Percentiles rank a stretch among this genome's conserved stretches.
phyloP scores from a whole-genome alignment of 805 yeast species.

The Saturnispora galanensis region DNA sequence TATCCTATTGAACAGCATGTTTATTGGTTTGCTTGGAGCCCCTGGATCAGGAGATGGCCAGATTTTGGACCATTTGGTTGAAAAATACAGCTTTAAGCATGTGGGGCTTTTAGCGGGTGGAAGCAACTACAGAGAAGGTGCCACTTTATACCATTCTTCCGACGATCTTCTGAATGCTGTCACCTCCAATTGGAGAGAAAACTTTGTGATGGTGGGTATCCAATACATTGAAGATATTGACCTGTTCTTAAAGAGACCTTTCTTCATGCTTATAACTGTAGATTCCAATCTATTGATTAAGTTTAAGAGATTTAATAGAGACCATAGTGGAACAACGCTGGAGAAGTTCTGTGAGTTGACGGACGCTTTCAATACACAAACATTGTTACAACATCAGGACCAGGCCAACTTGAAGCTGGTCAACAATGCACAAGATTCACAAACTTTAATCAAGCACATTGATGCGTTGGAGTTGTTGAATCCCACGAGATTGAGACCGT shows the following conservation, averaged over 20 bases:
- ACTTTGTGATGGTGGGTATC: slow-evolving; percentile 50
- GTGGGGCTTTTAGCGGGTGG: background rate
- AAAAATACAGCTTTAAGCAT: background rate
- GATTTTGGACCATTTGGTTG: slow-evolving; percentile 21
- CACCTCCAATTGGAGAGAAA: slow-evolving; percentile 54
- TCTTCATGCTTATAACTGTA: slow-evolving; percentile 67
- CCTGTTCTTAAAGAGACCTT: slow-evolving; percentile 59
- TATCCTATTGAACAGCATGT: slow-evolving; percentile 31
- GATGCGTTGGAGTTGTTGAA: slow-evolving; percentile 38
- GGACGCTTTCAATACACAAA: slow-evolving; percentile 21
- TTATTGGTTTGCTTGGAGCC: slow-evolving; percentile 67
- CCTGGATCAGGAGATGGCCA: slow-evolving; percentile 58
- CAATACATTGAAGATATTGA: slow-evolving; percentile 33
- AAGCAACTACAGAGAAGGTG: background rate
- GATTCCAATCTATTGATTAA: slow-evolving; percentile 61
- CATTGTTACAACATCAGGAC: slow-evolving; percentile 15
- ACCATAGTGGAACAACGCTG: slow-evolving; percentile 3
- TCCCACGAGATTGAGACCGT: slow-evolving; percentile 62
- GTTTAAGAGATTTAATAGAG: slow-evolving; percentile 25
- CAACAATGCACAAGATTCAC: slow-evolving; percentile 30
- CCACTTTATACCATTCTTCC: slow-evolving; percentile 14
- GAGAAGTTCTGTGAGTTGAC: slow-evolving; percentile 12
- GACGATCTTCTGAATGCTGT: slow-evolving; percentile 46
- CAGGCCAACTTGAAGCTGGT: slow-evolving; percentile 49
- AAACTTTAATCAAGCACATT: slow-evolving; percentile 28